phyloP scores from a whole-genome alignment of 75 land plant genomes.

The Azolla pinnata region DNA sequence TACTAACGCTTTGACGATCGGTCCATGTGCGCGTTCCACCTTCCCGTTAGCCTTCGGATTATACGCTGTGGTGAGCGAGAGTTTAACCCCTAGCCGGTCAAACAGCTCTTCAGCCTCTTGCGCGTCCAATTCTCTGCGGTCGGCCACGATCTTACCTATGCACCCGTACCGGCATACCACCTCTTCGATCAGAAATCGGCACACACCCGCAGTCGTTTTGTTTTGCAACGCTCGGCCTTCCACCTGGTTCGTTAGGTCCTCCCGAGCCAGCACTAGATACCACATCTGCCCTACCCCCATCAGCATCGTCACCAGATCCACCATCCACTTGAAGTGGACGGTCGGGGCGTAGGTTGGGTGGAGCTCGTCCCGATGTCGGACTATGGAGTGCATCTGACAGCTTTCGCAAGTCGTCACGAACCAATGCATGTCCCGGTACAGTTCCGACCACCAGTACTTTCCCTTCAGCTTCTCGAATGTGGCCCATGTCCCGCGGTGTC shows the following conservation, averaged over 20 bases:
- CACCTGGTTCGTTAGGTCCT: conserved; percentile 1
- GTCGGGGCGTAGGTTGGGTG: not conserved
- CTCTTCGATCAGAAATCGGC: not conserved
- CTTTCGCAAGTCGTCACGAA: too few species aligned
- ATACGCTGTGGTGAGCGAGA: not conserved
- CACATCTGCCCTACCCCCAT: not conserved
- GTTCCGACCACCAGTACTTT: too few species aligned
- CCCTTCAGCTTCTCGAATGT: too few species aligned
- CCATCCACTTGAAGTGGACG: not conserved
- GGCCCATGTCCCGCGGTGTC: too few species aligned
- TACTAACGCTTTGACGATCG: conserved; percentile 4
- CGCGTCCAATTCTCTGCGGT: conserved; percentile 1
- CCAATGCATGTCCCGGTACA: too few species aligned
- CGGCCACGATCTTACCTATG: not conserved
- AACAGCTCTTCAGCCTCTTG: not conserved
- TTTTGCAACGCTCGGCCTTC: not conserved
- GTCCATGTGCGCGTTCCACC: not conserved
- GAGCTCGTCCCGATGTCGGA: not conserved
- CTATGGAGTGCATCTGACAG: not conserved
- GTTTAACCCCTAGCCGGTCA: not conserved
- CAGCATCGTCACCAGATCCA: not conserved
- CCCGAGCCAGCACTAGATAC: not conserved
- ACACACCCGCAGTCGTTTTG: not conserved
- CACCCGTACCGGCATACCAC: not conserved
- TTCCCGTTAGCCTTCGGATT: not conserved